Evolutionary conservation across 768 basidiomycete genomes (phyloP).

Genomic region (Antrodiella citrinella): DNA sequence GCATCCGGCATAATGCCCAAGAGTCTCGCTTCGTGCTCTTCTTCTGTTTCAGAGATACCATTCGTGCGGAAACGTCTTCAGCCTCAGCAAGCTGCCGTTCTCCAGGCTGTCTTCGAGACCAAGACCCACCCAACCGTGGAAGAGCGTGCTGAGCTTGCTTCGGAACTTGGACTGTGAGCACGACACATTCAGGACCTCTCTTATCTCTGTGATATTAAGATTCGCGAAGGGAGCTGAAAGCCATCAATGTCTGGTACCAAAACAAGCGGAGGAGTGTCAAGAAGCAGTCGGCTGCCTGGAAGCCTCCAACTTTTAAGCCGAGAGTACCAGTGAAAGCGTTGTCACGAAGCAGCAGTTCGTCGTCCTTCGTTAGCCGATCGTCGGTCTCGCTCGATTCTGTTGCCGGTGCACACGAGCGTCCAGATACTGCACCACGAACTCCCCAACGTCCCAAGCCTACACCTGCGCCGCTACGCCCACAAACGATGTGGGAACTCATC

Average conservation of each 20-base stretch:
- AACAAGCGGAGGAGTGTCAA: slow-evolving; percentile 62
- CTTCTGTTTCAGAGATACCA: slow-evolving; percentile 3
- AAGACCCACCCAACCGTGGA: slow-evolving; percentile 34
- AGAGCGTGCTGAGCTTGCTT: slow-evolving; percentile 33
- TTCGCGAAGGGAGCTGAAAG: slow-evolving; percentile 33
- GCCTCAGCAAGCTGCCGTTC: slow-evolving; percentile 25
- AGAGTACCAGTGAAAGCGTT: slow-evolving; percentile 11
- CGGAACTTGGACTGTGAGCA: slow-evolving; percentile 31
- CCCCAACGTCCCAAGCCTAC: slow-evolving; percentile 3
- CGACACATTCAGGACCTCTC: background rate
- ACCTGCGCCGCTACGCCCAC: background rate
- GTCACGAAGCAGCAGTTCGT: slow-evolving; percentile 18
- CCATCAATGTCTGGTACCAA: slow-evolving; percentile 72
- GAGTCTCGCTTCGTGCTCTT: slow-evolving; percentile 1
- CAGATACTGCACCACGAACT: slow-evolving; percentile 6
- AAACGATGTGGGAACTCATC: slow-evolving; percentile 32
- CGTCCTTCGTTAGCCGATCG: background rate
- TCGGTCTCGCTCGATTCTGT: slow-evolving; percentile 46
- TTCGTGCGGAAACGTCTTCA: slow-evolving; percentile 20
- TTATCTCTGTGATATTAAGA: background rate
- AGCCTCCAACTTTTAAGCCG: slow-evolving; percentile 10
- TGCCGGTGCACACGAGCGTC: slow-evolving; percentile 44
- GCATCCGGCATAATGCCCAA: background rate
- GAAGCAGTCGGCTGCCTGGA: slow-evolving; percentile 21
- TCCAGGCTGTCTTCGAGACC: slow-evolving; percentile 27